These are phyloP conservation scores for Colletotrichum sojae DNA, from an alignment of 2,329 filamentous ascomycete genomes.

Conservation along the genomic window DNA sequence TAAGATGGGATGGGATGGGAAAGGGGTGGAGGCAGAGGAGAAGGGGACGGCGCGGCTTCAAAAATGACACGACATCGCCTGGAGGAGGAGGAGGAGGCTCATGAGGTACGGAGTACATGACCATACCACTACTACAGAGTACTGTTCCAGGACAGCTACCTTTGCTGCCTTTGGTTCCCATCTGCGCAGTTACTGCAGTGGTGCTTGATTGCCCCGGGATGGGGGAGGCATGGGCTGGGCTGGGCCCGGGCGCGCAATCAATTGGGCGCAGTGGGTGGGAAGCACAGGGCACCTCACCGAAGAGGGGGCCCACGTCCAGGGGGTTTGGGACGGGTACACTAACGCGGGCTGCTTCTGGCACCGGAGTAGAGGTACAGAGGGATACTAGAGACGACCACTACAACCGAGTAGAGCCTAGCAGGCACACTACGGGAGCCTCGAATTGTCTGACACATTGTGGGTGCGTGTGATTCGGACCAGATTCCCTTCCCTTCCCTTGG, in stretches of 20 bases:
- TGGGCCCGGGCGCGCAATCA: slow-evolving; percentile 21
- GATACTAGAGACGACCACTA: too few species aligned
- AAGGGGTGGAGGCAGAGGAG: slow-evolving; percentile 7
- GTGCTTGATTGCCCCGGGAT: neutral
- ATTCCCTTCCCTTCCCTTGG: slow-evolving; percentile 26
- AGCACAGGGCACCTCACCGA: slow-evolving; percentile 11
- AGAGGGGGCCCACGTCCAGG: neutral
- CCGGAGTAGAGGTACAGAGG: too few species aligned
- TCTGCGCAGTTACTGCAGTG: neutral
- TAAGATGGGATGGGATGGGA: slow-evolving; percentile 8
- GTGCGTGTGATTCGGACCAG: neutral
- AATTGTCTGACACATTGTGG: slow-evolving; percentile 26
- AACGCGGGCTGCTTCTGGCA: slow-evolving; percentile 5
- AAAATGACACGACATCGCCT: slow-evolving; percentile 38
- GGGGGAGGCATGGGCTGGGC: neutral
- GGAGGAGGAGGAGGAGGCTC: too few species aligned
- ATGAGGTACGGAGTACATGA: neutral
- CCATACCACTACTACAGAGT: too few species aligned
- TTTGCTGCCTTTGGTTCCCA: neutral
- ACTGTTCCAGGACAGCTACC: neutral
- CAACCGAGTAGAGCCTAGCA: too few species aligned
- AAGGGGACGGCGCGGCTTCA: slow-evolving; percentile 8
- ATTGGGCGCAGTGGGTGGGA: slow-evolving; percentile 25
- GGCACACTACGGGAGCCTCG: slow-evolving; percentile 11
- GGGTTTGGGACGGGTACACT: slow-evolving; percentile 22